Evolutionary conservation across 495 filamentous ascomycete genomes (phyloP).

Genomic region (Pyrenopolyporus hunteri): DNA sequence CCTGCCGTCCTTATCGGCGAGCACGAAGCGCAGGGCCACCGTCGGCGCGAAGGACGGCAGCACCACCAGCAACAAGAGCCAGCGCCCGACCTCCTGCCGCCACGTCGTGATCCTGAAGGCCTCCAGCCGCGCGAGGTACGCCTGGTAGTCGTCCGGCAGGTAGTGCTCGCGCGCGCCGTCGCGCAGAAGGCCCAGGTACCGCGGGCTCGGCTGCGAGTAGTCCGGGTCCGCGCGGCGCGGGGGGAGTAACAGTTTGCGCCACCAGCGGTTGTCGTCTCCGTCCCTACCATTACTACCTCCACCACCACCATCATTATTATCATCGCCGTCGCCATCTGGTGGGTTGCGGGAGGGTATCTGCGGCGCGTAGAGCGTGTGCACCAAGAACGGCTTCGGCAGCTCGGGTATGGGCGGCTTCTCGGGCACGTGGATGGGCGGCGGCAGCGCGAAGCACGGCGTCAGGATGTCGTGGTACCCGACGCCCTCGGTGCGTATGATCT

Average conservation of each 20-base stretch:
- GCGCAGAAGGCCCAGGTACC: constrained; percentile 79
- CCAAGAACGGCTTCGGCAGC: constrained; percentile 52
- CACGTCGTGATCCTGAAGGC: constrained; percentile 71
- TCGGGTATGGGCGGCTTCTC: constrained; percentile 50
- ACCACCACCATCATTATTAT: constrained; percentile 10
- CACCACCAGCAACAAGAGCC: constrained; percentile 66
- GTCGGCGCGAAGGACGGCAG: constrained; percentile 61
- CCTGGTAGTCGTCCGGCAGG: constrained; percentile 74
- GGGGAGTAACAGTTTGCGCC: constrained; percentile 43
- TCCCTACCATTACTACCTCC: not conserved
- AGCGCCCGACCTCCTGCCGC: constrained; percentile 68
- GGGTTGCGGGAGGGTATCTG: constrained; percentile 36
- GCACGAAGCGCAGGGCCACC: constrained; percentile 52
- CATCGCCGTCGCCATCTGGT: constrained; percentile 9
- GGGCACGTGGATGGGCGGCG: constrained; percentile 49
- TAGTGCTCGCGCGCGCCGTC: constrained; percentile 78
- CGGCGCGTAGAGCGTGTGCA: constrained; percentile 53
- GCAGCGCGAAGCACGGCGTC: constrained; percentile 74
- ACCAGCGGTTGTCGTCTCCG: constrained; percentile 28
- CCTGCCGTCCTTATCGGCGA: constrained; percentile 68
- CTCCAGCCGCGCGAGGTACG: constrained; percentile 67
- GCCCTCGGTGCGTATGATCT: constrained; percentile 89
- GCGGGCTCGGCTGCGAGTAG: constrained; percentile 80
- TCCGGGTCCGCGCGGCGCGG: constrained; percentile 63
- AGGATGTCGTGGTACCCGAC: constrained; percentile 83